These are phyloP conservation scores for Debaryomyces sp. DNA, from an alignment of 1,139 yeast genomes.

Conservation along the genomic window DNA sequence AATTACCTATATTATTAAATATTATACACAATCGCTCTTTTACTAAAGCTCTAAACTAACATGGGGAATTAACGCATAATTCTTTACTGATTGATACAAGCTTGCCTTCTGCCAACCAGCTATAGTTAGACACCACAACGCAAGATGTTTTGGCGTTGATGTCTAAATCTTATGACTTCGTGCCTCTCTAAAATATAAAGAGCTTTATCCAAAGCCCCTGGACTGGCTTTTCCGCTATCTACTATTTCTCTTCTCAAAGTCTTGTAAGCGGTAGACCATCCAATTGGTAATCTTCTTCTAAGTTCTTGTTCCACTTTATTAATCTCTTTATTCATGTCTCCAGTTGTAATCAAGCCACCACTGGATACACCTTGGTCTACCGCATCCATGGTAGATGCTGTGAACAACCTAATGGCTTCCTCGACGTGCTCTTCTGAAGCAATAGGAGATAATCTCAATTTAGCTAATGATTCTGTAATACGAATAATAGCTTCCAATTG, in stretches of 20 bases:
- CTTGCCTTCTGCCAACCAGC: not conserved
- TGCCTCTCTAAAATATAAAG: conserved; percentile 80
- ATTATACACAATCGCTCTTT: not conserved
- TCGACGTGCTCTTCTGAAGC: conserved; percentile 91
- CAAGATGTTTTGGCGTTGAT: conserved; percentile 83
- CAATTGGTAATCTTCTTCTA: conserved; percentile 89
- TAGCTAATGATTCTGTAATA: conserved; percentile 93
- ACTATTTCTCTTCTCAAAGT: conserved; percentile 87
- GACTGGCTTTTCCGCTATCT: conserved; percentile 64
- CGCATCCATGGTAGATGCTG: conserved; percentile 98
- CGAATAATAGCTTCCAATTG: conserved; percentile 97
- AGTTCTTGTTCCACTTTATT: conserved; percentile 80
- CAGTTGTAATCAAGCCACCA: conserved; percentile 46
- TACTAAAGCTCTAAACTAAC: not conserved
- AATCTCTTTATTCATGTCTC: conserved; percentile 67
- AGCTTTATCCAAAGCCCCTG: conserved; percentile 82
- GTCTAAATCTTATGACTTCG: conserved; percentile 83
- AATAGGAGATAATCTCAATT: conserved; percentile 76
- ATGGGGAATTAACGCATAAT: not conserved
- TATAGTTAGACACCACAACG: conserved; percentile 66
- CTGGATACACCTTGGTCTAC: conserved; percentile 76
- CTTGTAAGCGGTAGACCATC: conserved; percentile 91
- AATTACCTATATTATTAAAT: not conserved
- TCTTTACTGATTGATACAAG: not conserved
- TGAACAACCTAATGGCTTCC: conserved; percentile 91